These are phyloP conservation scores for Ettlia oleoabundans DNA, from an alignment of 139 green algal genomes.

Conservation along the genomic window DNA sequence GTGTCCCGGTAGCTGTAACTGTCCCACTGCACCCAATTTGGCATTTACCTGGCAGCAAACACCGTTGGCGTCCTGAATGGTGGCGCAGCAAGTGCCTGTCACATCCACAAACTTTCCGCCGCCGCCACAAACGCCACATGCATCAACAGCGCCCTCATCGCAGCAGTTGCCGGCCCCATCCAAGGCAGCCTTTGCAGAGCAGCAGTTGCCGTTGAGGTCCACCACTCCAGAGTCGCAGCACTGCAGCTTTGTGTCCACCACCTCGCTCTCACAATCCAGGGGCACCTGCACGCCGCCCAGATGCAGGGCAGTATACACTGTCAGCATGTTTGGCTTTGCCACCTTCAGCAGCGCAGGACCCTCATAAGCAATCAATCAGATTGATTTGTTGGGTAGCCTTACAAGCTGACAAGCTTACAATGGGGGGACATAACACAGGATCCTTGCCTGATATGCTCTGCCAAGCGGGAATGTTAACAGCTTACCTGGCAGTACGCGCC, in stretches of 20 bases:
- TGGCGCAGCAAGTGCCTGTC: conserved; percentile 47
- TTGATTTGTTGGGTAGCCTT: too few species aligned
- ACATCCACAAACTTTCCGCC: conserved; percentile 48
- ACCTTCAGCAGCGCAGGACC: too few species aligned
- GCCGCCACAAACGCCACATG: conserved; percentile 59
- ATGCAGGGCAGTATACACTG: background rate
- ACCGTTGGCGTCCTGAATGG: conserved; percentile 49
- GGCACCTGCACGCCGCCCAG: conserved; percentile 17
- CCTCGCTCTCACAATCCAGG: conserved; percentile 22
- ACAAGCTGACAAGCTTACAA: too few species aligned
- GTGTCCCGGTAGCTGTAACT: background rate
- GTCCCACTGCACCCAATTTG: background rate
- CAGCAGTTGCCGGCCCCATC: conserved; percentile 57
- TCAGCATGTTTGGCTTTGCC: background rate
- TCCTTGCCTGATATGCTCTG: too few species aligned
- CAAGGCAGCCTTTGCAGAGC: conserved; percentile 27
- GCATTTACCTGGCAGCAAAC: conserved; percentile 48
- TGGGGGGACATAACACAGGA: too few species aligned
- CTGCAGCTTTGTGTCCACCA: conserved; percentile 31
- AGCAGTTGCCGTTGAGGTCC: conserved; percentile 40
- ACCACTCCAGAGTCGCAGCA: conserved; percentile 53
- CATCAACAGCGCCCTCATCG: conserved; percentile 40
- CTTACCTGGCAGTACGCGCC: conserved; percentile 52
- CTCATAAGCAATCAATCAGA: too few species aligned
- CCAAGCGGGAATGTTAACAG: too few species aligned